Base-by-base conservation (phyloP, 768 basidiomycete genomes). In the Filobasidium wieringae region DNA sequence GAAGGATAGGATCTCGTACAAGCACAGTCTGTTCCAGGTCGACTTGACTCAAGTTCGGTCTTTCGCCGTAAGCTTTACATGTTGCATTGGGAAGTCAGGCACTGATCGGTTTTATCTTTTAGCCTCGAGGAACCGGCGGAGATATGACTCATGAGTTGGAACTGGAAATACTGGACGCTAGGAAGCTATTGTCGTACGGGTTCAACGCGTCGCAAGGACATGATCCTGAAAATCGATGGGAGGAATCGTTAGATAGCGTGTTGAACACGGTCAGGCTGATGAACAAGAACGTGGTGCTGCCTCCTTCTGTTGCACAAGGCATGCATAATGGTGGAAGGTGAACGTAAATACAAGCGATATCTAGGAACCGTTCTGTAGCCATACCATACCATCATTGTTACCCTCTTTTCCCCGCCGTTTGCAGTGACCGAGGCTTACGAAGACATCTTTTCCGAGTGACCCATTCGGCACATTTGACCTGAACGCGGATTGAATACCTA, bases 191-290 rank as follows among this genome's bases (percentile, higher is more conserved):
- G 17, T 78, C 82, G 7, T 81, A 85, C 12, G 90, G 86, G 0
- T 75, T 78, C 41, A 84, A 83, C 69, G 81, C 87, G 17, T 49
- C 79, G 76, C 60, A 78, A 73, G 59, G 73, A 79, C 29, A 84
- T 85, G 43, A 47, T 26, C 4, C 14, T 19, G 70, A 76, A 76
- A 65, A 88, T 61, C 83, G 83, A 6, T 97, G 91, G 69, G 88
- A 96, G 70, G 88, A 95, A 69, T 81, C 95, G 58, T 83, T 99
- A 41, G 83, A 87, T 47, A 88, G 87, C 14, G 87, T 95, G 63
- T 83, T 99, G 51, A 95, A 96, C 68, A 92, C 95, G 63, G 83
- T 88, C 3, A 80, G 95, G 61, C 90, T 95, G 74, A 73, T 96
- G 47, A 84, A 84, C 53, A 81, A 87, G 65, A 95, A 93, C 73